Evolutionary conservation across 2,329 filamentous ascomycete genomes (phyloP).

Genomic region (Fusarium buxicola): DNA sequence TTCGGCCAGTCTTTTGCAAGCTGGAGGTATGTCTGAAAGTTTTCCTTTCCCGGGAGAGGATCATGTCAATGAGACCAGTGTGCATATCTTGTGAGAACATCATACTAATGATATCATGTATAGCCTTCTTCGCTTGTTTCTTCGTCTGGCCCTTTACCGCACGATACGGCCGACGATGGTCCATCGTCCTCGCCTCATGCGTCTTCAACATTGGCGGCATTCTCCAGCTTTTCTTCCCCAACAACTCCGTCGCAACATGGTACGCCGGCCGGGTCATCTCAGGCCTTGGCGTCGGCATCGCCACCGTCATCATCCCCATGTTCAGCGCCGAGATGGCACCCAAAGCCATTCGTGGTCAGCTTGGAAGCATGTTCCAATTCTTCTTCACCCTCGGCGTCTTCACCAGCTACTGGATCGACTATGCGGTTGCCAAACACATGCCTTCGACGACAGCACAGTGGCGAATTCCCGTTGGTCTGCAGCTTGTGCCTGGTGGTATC

Average conservation of each 20-base stretch:
- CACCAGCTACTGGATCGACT: slow-evolving; percentile 59
- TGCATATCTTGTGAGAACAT: neutral
- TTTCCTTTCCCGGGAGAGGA: no score
- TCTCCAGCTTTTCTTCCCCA: slow-evolving; percentile 53
- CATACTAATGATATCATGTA: neutral
- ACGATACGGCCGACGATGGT: slow-evolving; percentile 54
- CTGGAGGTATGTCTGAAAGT: slow-evolving; percentile 49
- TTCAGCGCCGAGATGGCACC: slow-evolving; percentile 60
- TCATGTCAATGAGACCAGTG: no score
- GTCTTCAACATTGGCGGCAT: slow-evolving; percentile 59
- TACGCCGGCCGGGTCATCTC: slow-evolving; percentile 55
- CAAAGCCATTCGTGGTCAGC: slow-evolving; percentile 57
- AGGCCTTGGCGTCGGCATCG: slow-evolving; percentile 53
- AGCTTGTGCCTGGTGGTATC: slow-evolving; percentile 60
- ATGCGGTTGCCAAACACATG: slow-evolving; percentile 57
- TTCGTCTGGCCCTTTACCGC: slow-evolving; percentile 58
- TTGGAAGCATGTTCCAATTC: slow-evolving; percentile 59
- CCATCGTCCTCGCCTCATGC: slow-evolving; percentile 53
- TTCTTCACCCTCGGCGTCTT: slow-evolving; percentile 58
- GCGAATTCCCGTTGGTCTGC: slow-evolving; percentile 61
- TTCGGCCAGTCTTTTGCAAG: slow-evolving; percentile 56
- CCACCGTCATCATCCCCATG: slow-evolving; percentile 59
- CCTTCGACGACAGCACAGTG: slow-evolving; percentile 56
- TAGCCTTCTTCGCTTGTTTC: slow-evolving; percentile 58
- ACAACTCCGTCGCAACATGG: slow-evolving; percentile 52